These are phyloP conservation scores for Claviceps fusiformis DNA, from an alignment of 2,329 filamentous ascomycete species.

Conservation along the genomic window DNA sequence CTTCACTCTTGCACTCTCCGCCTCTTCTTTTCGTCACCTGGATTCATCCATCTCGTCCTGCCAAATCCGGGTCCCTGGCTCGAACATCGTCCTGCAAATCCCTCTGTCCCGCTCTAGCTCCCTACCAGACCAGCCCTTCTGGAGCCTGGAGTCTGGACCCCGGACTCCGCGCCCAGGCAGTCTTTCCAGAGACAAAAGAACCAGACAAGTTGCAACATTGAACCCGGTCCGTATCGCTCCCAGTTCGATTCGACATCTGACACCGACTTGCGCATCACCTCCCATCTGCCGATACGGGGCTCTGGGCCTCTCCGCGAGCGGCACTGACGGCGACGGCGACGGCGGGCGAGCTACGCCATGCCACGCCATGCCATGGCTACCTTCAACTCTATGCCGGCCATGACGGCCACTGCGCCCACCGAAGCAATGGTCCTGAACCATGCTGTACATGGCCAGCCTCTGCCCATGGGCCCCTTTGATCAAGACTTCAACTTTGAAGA, in stretches of 20 bases:
- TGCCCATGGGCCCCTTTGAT: conserved; percentile 39
- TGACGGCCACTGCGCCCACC: conserved; percentile 29
- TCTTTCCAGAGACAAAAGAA: too few relatives aligned
- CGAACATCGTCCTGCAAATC: not conserved
- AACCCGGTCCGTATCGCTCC: not conserved
- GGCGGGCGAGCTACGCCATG: conserved; percentile 13
- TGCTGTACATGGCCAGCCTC: conserved; percentile 18
- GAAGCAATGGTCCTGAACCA: conserved; percentile 34
- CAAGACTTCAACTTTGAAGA: conserved; percentile 42
- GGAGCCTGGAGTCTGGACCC: too few relatives aligned
- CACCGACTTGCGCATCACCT: not conserved
- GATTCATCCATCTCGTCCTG: not conserved
- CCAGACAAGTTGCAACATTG: too few relatives aligned
- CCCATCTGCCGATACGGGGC: conserved; percentile 1
- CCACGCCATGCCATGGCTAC: conserved; percentile 38
- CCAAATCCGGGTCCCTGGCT: not conserved
- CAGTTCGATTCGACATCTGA: too few relatives aligned
- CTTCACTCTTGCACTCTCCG: not conserved
- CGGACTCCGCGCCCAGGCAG: too few relatives aligned
- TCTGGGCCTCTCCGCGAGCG: conserved; percentile 2
- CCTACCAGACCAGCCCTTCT: too few relatives aligned
- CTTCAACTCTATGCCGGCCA: conserved; percentile 42
- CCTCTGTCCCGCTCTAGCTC: too few relatives aligned
- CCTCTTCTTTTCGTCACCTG: not conserved
- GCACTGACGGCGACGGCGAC: conserved; percentile 11